Base-by-base conservation (phyloP, 768 basidiomycete genomes). In the Thelephora ganbajun region DNA sequence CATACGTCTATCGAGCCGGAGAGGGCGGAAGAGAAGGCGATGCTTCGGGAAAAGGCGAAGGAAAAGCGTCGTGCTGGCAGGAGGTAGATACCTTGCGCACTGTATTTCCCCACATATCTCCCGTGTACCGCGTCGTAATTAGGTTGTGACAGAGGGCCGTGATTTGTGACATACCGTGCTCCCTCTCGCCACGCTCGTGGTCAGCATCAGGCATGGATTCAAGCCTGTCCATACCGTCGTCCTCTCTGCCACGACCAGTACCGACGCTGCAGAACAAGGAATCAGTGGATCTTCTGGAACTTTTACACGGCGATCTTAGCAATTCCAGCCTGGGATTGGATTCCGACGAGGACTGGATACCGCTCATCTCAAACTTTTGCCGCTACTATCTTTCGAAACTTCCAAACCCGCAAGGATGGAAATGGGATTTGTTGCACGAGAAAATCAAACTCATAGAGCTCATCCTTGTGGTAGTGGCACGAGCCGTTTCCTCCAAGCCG, bases 21-120 rank as follows among this genome's bases (percentile, higher is more conserved):
- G 69, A 71, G 94, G 46, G 90, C 91, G 18, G 96, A 98, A 66
- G 80, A 97, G 68, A 98, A 96, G 70, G 79, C 78, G 37, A 79
- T 83, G 82, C 83, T 92, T 58, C 74, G 85, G 61, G 83, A 82
- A 58, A 91, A 90, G 64, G 62, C 67, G 36, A 81, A 72, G 59
- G 83, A 83, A 43, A 90, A 86, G 65, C 74, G 74, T 58, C 69
- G 87, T 53, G 72, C 85, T 35, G 88, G 88, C 44, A 74, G 79
- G 56, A 86, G 81, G 63, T 87, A 69, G 62, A 49, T 43, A 30
- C 2, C 30, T 12, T 22, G 37, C 14, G 22, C 23, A 16, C 14
- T 11, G 33, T 35, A 6, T 2, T 6, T 23, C 30, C 9, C 20
- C 6, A 9, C 33, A 13, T 34, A 50, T 19, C n/a, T 14, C n/a